Evolutionary conservation across 2,329 filamentous ascomycete genomes (phyloP).

Genomic region (Acrocalymma vagum): DNA sequence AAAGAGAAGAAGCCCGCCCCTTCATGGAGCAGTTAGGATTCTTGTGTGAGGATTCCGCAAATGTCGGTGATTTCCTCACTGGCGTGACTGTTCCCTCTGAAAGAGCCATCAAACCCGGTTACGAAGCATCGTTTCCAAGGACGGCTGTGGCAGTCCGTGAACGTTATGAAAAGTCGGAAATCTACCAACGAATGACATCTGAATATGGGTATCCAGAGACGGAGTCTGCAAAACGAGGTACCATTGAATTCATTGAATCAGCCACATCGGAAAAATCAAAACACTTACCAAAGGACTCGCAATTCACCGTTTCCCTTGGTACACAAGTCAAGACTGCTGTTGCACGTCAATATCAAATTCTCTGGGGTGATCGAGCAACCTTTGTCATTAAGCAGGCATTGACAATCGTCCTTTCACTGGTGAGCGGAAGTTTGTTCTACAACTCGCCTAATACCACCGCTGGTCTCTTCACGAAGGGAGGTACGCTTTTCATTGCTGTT

Average conservation of each 20-base stretch:
- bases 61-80: conserved; percentile 78
- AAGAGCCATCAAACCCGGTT: conserved; percentile 50
- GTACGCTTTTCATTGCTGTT: conserved; percentile 70
- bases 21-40: conserved; percentile 77
- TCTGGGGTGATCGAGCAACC: conserved; percentile 71
- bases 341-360: conserved; percentile 69
- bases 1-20: conserved; percentile 63
- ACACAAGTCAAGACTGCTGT: conserved; percentile 64
- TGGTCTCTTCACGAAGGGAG: conserved; percentile 71
- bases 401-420: conserved; percentile 67
- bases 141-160: conserved; percentile 53
- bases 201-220: conserved; percentile 67
- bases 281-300: conserved; percentile 61
- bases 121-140: conserved; percentile 52
- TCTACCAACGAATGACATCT: conserved; percentile 59
- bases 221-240: conserved; percentile 50
- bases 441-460: conserved; percentile 64
- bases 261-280: conserved; percentile 65
- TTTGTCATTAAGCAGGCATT: conserved; percentile 70
- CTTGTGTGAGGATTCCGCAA: conserved; percentile 68
- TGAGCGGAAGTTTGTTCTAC: conserved; percentile 74
- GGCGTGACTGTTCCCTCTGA: conserved; percentile 67
- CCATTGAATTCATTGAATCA: conserved; percentile 61
- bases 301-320: conserved; percentile 54
- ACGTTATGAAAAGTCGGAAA: conserved; percentile 59